Conservation (phyloP, 1,284 basidiomycete species). For the Pseudozyma hubeiensis region DNA sequence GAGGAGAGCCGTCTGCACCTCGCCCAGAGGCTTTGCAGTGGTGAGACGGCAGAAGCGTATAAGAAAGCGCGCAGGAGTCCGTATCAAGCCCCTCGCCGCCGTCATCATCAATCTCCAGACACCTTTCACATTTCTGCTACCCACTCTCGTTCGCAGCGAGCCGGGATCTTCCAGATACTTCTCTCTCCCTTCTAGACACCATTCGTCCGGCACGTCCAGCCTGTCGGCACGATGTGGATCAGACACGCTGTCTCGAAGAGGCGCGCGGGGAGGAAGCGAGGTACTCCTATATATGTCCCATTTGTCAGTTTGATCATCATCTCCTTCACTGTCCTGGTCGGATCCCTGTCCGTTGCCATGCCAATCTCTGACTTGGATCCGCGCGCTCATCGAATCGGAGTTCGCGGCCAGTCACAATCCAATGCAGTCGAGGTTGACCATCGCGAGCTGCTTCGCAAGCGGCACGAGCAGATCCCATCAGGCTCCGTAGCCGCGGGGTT, state of each 20-base stretch:
- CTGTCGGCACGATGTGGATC: neutral
- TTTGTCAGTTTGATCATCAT: slow-evolving; percentile 2
- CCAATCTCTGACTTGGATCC: slow-evolving; percentile 2
- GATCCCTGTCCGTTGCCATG: slow-evolving; percentile 8
- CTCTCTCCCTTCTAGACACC: too few relatives aligned
- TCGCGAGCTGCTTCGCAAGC: slow-evolving; percentile 26
- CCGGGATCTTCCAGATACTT: too few relatives aligned
- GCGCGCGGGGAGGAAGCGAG: neutral
- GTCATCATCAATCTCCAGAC: too few relatives aligned
- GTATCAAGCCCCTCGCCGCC: too few relatives aligned
- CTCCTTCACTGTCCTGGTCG: neutral
- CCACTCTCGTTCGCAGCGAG: too few relatives aligned
- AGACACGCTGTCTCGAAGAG: neutral
- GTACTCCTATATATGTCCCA: neutral
- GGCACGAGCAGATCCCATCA: slow-evolving; percentile 35
- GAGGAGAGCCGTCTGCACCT: too few relatives aligned
- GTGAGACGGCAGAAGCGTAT: too few relatives aligned
- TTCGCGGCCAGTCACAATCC: neutral
- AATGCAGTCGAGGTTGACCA: slow-evolving; percentile 5
- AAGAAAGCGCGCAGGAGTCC: too few relatives aligned
- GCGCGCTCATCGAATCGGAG: neutral
- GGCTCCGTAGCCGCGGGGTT: slow-evolving; percentile 30
- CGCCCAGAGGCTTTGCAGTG: too few relatives aligned
- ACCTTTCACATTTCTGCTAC: neutral
- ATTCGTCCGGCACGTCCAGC: neutral